Conservation (phyloP, 2,329 filamentous ascomycete species). For the Phoma sp. region DNA sequence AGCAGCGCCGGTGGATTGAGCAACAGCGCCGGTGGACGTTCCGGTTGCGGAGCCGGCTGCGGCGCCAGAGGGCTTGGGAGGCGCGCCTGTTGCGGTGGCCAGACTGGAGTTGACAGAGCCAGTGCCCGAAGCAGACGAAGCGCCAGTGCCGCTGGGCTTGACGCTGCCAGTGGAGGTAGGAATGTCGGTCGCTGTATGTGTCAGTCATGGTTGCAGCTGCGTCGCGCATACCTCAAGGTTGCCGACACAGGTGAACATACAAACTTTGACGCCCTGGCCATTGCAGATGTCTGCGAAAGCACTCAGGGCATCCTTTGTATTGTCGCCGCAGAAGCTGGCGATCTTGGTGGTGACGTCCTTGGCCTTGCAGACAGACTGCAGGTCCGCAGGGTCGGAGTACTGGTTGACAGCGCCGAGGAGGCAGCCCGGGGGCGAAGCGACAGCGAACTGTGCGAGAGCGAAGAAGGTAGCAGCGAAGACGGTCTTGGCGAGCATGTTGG, state of each 20-base stretch:
- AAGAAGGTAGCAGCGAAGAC: constrained; percentile 34
- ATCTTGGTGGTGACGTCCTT: constrained; percentile 35
- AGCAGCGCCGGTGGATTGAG: constrained; percentile 29
- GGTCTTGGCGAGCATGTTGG: constrained; percentile 39
- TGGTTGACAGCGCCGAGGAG: constrained; percentile 40
- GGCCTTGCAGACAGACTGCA: constrained; percentile 35
- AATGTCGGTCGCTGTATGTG: constrained; percentile 23
- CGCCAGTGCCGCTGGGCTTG: constrained; percentile 18
- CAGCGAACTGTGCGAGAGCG: constrained; percentile 30
- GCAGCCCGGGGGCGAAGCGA: constrained; percentile 36
- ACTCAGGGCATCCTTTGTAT: constrained; percentile 28
- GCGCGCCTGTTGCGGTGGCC: constrained; percentile 16
- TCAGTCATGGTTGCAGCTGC: constrained; percentile 5
- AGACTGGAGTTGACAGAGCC: constrained; percentile 16
- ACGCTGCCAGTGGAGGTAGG: constrained; percentile 24
- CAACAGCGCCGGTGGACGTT: constrained; percentile 13
- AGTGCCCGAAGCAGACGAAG: constrained; percentile 21
- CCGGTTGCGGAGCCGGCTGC: constrained; percentile 7
- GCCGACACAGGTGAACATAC: constrained; percentile 27
- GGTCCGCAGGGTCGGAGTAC: constrained; percentile 34
- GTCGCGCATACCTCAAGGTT: neutral
- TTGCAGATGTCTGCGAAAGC: constrained; percentile 40
- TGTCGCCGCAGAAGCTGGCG: constrained; percentile 31
- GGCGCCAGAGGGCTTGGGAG: constrained; percentile 15
- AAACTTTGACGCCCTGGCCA: constrained; percentile 33